Base-by-base conservation (phyloP, 352 stramenopile genomes). In the Phytophthora nicotianae region DNA sequence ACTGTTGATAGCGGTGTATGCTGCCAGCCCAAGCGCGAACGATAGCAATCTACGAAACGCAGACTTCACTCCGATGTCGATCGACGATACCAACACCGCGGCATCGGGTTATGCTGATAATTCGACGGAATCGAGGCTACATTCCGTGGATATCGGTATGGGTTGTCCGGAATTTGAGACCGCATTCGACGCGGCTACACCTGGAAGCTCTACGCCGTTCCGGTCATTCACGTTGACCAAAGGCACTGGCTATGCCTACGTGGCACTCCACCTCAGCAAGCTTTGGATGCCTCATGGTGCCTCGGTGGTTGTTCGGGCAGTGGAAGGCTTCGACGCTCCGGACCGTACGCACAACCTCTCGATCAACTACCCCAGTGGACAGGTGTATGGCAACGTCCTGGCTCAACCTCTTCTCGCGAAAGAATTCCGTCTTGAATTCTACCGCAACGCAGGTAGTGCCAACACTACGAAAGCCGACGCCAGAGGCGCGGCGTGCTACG, bases 391-490 rank as follows among this genome's bases (percentile, higher is more conserved):
- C 42, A 50, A 75, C 33, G 62, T 85, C 2, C 50, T 60, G 17
- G 62, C 77, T 38, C 51, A 68, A 3, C 67, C 74, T 8, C 17
- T 89, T 8, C 52, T 81, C 1, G 67, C 80, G 5, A 84, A 81
- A 49, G 74, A 89, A 48, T 74, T 89, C 14, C 73, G 73, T 8
- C 49, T 88, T 29, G 80, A 89, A 50, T 73, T 88, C 33, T 88
- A 89, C 50, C 72, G 77, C 20, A 52, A 75, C 23, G n/a, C n/a
- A 21, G 51, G 52, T 5, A 74, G 54, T 32, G 16, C 3, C 40
- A 65, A 70, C 38, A 49, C 21, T 20, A 41, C 50, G 19, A 38
- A 59, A 19, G 3, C 1, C 11, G 38, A 50, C 21, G 14, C 42
- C 11, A 69, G 32, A 0, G 50, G 60, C 5, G 50, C 49, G 17